Evolutionary conservation across 2,329 filamentous ascomycete species (phyloP).

Genomic region (Beauveria sp.): DNA sequence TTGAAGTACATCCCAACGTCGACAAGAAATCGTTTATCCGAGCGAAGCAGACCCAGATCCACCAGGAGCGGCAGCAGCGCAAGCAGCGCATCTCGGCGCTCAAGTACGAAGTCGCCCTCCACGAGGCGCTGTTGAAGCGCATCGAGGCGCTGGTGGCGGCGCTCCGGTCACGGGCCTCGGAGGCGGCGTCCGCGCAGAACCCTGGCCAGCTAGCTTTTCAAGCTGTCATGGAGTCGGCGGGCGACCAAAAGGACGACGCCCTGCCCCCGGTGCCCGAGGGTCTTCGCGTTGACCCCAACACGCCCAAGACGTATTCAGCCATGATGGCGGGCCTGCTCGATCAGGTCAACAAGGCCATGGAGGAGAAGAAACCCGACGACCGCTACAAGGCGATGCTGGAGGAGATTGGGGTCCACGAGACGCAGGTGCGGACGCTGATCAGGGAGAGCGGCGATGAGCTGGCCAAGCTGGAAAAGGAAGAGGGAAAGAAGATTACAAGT

Average conservation of each 20-base stretch:
- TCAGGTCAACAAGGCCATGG: slow-evolving; percentile 78
- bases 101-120: slow-evolving; percentile 88
- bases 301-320: slow-evolving; percentile 78
- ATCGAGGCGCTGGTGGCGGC: slow-evolving; percentile 72
- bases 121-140: slow-evolving; percentile 79
- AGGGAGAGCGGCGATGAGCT: slow-evolving; percentile 67
- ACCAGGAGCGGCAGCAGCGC: slow-evolving; percentile 78
- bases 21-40: slow-evolving; percentile 98
- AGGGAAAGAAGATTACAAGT: slow-evolving; percentile 86
- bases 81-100: slow-evolving; percentile 83
- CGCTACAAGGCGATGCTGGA: slow-evolving; percentile 68
- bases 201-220: slow-evolving; percentile 83
- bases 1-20: slow-evolving; percentile 97
- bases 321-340: slow-evolving; percentile 98
- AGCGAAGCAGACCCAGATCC: slow-evolving; percentile 95
- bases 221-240: slow-evolving; percentile 74
- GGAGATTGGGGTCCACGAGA: slow-evolving; percentile 68
- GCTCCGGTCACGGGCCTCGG: slow-evolving; percentile 64
- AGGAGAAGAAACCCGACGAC: slow-evolving; percentile 63
- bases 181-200: slow-evolving; percentile 51
- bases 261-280: slow-evolving; percentile 70
- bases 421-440: slow-evolving; percentile 72
- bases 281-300: slow-evolving; percentile 66
- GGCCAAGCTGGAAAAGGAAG: slow-evolving; percentile 74
- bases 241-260: slow-evolving; percentile 63